Evolutionary conservation across 768 basidiomycete species (phyloP).

Genomic region (Austroboletus eburneus): DNA sequence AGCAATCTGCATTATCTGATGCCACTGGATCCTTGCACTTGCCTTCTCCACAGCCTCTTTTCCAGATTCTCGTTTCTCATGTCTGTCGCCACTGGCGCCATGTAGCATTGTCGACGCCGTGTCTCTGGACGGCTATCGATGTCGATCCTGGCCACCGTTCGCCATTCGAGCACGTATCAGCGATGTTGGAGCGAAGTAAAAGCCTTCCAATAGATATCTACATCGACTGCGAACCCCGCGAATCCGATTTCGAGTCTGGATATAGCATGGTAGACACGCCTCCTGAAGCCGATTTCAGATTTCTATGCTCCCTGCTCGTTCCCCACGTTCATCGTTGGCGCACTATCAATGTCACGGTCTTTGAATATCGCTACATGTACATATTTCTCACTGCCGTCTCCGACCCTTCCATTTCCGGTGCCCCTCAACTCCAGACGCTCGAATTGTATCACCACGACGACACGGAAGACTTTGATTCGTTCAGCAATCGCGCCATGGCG

Average conservation of each 20-base stretch:
- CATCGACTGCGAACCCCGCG: conserved; percentile 40
- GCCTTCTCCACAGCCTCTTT: conserved; percentile 19
- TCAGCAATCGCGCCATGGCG: conserved; percentile 25
- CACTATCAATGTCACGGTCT: conserved; percentile 43
- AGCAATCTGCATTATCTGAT: too few species aligned
- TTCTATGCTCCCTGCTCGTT: conserved; percentile 36
- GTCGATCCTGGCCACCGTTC: conserved; percentile 25
- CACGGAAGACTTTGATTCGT: conserved; percentile 28
- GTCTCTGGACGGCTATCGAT: conserved; percentile 50
- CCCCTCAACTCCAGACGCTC: conserved; percentile 52
- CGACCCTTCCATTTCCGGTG: conserved; percentile 34
- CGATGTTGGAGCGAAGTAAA: conserved; percentile 52
- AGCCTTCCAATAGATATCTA: conserved; percentile 50
- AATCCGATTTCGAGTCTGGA: conserved; percentile 5
- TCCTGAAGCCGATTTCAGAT: conserved; percentile 18
- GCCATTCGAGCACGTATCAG: conserved; percentile 41
- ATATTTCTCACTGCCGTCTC: conserved; percentile 41
- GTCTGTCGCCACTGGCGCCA: conserved; percentile 60
- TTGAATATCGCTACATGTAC: conserved; percentile 45
- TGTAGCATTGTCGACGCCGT: conserved; percentile 47
- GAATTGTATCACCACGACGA: conserved; percentile 57
- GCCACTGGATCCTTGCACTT: conserved; percentile 2
- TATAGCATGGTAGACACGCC: conserved; percentile 14
- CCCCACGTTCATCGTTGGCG: conserved; percentile 57
- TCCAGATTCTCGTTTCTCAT: conserved; percentile 56